Base-by-base conservation (phyloP, 2,329 filamentous ascomycete genomes). In the Fusarium pseudocircinatum region DNA sequence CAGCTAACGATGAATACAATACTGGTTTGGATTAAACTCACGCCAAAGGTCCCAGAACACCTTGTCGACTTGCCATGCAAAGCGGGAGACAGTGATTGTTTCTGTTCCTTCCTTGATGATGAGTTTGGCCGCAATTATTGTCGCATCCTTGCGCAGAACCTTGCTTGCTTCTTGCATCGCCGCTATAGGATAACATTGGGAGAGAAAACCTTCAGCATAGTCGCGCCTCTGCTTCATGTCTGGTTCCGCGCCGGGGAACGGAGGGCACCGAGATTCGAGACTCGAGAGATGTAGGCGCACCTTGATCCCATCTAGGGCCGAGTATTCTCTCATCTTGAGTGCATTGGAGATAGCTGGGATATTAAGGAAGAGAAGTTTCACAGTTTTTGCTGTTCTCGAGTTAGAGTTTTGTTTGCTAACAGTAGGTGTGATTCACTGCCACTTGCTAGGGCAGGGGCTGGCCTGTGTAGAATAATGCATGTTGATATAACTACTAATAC, bases 41-140 rank as follows among this genome's bases (percentile, higher is more conserved):
- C 37, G 6, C 52, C 52, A 56, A 24, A 30, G 22, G 8, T 14
- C 14, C 28, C 52, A 56, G 2, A 56, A 42, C 0, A 42, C 16
- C 6, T 32, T 30, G 26, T 42, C 37, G 6, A 10, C 3, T 11
- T 32, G 1, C 37, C 28, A 56, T 32, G 6, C 28, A 14, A 56
- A 56, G 18, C 26, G 11, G 15, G 52, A 32, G 14, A 42, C 36
- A 20, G 12, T 5, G 6, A 1, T 1, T 11, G 26, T 7, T n/a
- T 3, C 3, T n/a, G 3, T 56, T 1, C 2, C 20, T 0, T 5
- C 14, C 3, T 34, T 4, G 5, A 56, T 42, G 22, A 56, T 28
- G 4, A n/a, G 8, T 1, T 43, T 32, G 16, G 37, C 53, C 3
- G 34, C 59, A 16, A 37, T 11, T 30, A 53, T 47, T 18, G 59